Conservation (phyloP, 2,329 filamentous ascomycete species). For the Apiospora malaysiana region DNA sequence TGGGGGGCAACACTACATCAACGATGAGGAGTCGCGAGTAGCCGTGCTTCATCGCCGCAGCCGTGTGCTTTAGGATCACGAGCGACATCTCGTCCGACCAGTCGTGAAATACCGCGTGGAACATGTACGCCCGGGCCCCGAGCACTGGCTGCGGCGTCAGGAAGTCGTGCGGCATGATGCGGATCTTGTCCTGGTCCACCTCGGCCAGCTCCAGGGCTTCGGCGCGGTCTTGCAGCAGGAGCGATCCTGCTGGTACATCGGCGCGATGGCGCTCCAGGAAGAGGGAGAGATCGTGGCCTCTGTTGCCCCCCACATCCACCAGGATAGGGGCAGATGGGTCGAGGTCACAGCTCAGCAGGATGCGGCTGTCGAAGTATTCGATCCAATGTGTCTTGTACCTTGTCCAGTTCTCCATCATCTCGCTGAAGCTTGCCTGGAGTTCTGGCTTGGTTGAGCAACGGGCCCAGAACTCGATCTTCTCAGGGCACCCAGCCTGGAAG, state of each 20-base stretch:
- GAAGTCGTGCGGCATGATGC: conserved; percentile 42
- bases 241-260: conserved; percentile 28
- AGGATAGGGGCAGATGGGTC: conserved; percentile 1
- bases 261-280: conserved; percentile 19
- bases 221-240: conserved; percentile 43
- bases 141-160: conserved; percentile 47
- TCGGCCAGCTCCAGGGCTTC: conserved; percentile 30
- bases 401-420: conserved; percentile 1
- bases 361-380: not conserved
- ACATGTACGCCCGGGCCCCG: conserved; percentile 42
- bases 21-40: conserved; percentile 46
- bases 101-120: conserved; percentile 41
- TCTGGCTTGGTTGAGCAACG: not conserved
- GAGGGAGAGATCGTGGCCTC: conserved; percentile 22
- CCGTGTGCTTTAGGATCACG: conserved; percentile 35
- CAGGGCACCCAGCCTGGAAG: not conserved
- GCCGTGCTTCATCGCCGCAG: conserved; percentile 36
- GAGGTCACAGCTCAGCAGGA: not conserved
- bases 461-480: not conserved
- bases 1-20: conserved; percentile 33
- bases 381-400: not conserved
- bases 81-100: conserved; percentile 33
- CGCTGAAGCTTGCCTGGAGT: conserved; percentile 13
- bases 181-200: conserved; percentile 37
- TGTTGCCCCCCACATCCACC: conserved; percentile 19